These are phyloP conservation scores for Bipolaris sorokiniana DNA, from an alignment of 2,329 filamentous ascomycete genomes.

Conservation along the genomic window DNA sequence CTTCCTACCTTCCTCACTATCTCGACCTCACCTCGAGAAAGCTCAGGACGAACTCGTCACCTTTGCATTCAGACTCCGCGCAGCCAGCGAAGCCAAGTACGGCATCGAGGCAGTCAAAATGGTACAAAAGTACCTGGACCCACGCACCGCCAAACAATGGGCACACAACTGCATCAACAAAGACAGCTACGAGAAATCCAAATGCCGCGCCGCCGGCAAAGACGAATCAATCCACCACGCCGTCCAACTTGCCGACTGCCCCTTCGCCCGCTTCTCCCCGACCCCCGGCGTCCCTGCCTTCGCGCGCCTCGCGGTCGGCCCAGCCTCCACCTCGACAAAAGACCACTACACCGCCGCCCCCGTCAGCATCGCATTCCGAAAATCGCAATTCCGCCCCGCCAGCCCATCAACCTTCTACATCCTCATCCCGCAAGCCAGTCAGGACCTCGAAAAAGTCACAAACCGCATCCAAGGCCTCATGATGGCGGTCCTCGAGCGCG, in stretches of 20 bases:
- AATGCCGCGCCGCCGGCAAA: slow-evolving; percentile 26
- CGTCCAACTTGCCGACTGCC: slow-evolving; percentile 35
- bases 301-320: slow-evolving; percentile 36
- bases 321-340: slow-evolving; percentile 15
- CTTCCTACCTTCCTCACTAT: slow-evolving; percentile 30
- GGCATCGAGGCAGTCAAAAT: slow-evolving; percentile 24
- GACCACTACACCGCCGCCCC: slow-evolving; percentile 32
- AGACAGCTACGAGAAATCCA: slow-evolving; percentile 26
- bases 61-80: slow-evolving; percentile 37
- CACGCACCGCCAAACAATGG: slow-evolving; percentile 27
- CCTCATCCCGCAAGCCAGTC: slow-evolving; percentile 22
- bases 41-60: slow-evolving; percentile 39
- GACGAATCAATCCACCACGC: slow-evolving; percentile 34
- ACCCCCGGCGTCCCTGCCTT: slow-evolving; percentile 28
- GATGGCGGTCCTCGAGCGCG: slow-evolving; percentile 40
- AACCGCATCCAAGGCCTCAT: slow-evolving; percentile 37
- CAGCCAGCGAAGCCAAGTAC: slow-evolving; percentile 29
- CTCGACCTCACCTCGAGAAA: slow-evolving; percentile 28
- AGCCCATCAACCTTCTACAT: slow-evolving; percentile 29
- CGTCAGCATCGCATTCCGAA: slow-evolving; percentile 26
- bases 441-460: slow-evolving; percentile 28
- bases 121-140: slow-evolving; percentile 36
- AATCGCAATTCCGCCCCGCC: slow-evolving; percentile 19
- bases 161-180: slow-evolving; percentile 31
- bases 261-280: slow-evolving; percentile 25